Base-by-base conservation (phyloP, 2,329 filamentous ascomycete species). In the Leptographium galeiforme region DNA sequence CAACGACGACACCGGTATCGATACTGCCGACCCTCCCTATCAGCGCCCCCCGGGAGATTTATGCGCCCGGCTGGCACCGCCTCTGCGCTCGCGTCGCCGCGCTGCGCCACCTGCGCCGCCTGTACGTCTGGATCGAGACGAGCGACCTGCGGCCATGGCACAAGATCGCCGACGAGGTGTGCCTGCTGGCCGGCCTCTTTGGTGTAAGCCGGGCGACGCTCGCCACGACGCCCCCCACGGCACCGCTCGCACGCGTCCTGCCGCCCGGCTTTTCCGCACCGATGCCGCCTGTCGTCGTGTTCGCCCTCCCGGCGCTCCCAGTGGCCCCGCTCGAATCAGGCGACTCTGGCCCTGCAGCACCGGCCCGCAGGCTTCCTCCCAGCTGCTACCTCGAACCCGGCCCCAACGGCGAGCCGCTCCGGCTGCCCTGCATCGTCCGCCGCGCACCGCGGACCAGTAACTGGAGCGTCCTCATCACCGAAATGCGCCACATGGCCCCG, bases 131-230 rank as follows among this genome's bases (percentile, higher is more conserved):
- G 58, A 55, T 64, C 43, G 61, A 66, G 56, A 59, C 61, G 36
- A 52, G 57, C 45, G 62, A 66, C 55, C 58, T 64, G 45, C 57
- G 62, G 10, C 60, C 60, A 1, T 67, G 64, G 64, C 58, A 62
- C 56, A 58, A 59, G 48, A 58, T 61, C 8, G 61, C 64, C 25
- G 59, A 55, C 56, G 64, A 67, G 60, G 60, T 55, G 33, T 53
- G 57, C 4, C 58, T 67, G 51, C 61, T 67, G 19, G 53, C 48
- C 2, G 47, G 48, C 14, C 57, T 67, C 32, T 48, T 57, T 16
- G 48, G 50, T 1, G 60, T 19, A 16, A n/a, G 14, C 34, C 19
- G 13, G 36, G 8, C n/a, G 40, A 25, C 40, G 6, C n/a, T 43
- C 40, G 18, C n/a, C 18, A 2, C n/a, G 8, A 10, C 40, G 2